Percentiles rank a stretch among this genome's conserved stretches.
These are phyloP conservation scores for Neofusicoccum cordaticola DNA, from an alignment of 2,329 filamentous ascomycete species.

Conservation along the genomic window DNA sequence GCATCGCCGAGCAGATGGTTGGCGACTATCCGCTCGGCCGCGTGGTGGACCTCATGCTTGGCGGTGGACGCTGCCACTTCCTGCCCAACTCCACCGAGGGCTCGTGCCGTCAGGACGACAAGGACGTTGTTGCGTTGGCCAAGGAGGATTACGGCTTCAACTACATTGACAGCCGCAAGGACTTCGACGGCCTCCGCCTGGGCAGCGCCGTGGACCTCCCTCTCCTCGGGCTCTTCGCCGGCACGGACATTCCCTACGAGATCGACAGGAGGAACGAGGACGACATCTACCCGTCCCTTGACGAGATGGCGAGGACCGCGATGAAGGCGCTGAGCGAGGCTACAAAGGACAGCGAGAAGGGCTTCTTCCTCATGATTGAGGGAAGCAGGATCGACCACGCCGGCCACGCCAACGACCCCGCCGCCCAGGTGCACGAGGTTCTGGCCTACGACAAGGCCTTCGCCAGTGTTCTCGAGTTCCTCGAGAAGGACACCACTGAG, in stretches of 20 bases:
- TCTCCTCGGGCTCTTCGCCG: constrained; percentile 80
- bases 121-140: constrained; percentile 72
- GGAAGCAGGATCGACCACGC: constrained; percentile 95
- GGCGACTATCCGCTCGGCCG: constrained; percentile 83
- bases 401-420: constrained; percentile 61
- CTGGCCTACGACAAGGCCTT: constrained; percentile 93
- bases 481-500: constrained; percentile 69
- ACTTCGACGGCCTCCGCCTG: constrained; percentile 70
- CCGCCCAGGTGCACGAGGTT: constrained; percentile 70
- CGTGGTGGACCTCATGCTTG: constrained; percentile 87
- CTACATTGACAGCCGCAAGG: constrained; percentile 69
- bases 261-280: constrained; percentile 79
- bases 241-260: constrained; percentile 84
- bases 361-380: constrained; percentile 99
- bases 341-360: constrained; percentile 78
- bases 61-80: constrained; percentile 91
- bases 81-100: constrained; percentile 74
- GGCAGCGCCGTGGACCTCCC: constrained; percentile 72
- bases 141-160: constrained; percentile 71
- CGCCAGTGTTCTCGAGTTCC: constrained; percentile 76
- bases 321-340: constrained; percentile 76
- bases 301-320: constrained; percentile 86
- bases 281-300: constrained; percentile 80
- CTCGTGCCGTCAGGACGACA: constrained; percentile 77
- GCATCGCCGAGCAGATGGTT: constrained; percentile 88